Base-by-base conservation (phyloP, 2,329 filamentous ascomycete genomes). In the Aspergillus aculeatinus region DNA sequence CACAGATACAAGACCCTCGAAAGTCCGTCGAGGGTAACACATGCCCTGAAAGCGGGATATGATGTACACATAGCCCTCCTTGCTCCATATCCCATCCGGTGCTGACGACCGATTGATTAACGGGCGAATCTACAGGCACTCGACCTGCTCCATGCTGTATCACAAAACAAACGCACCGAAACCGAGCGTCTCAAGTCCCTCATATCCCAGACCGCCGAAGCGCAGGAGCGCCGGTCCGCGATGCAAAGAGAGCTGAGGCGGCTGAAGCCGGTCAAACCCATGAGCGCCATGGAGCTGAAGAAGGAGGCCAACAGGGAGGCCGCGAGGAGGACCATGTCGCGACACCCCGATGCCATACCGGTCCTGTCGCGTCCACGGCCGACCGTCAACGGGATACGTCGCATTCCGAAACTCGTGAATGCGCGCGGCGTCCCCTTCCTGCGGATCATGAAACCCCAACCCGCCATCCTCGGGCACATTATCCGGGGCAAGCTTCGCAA, bases 361-460 rank as follows among this genome's bases (percentile, higher is more conserved):
- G 72, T 79, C 5, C 60, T 78, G 21, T 67, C 66, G n/a, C 75
- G 77, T 19, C 77, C 77, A 44, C 66, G 63, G 31, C 64, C 67
- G 9, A 56, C 69, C 9, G 68, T 78, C 6, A 70, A 63, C 53
- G 76, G 77, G n/a, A 70, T 68, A 51, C 74, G 79, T 19, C 72
- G 68, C 53, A 67, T 80, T 7, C 79, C 79, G 25, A 67, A 73
- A 6, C 68, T 80, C 12, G 76, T 79, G 44, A 76, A 72, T 64
- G 77, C 77, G 12, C 72, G 76, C 7, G 77, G 77, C 14, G 58
- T 80, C 11, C 77, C 78, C 2, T 74, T 79, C 48, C 65, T 80
- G 51, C 75, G 77, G 52, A 77, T 79, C 54, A 77, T 78, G 54
- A 80, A 80, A 51, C 78, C 78, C 1, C 76, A 79, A 55, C 77